These are phyloP conservation scores for Exidia glandulosa DNA, from an alignment of 768 basidiomycete genomes.

Conservation along the genomic window DNA sequence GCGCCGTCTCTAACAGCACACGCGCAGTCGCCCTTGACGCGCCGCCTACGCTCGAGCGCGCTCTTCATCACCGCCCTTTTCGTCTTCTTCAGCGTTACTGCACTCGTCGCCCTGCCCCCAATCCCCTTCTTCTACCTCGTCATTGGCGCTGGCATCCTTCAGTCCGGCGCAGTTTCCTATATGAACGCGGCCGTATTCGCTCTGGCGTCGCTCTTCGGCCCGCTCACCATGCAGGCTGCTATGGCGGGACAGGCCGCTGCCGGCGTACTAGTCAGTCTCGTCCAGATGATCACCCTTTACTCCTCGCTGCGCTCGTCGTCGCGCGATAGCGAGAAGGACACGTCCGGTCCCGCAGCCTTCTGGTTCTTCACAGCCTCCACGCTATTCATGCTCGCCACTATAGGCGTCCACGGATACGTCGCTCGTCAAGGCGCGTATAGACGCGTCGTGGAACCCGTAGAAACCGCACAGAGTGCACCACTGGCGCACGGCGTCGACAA, in stretches of 20 bases:
- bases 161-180: slow-evolving; percentile 58
- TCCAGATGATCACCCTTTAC: slow-evolving; percentile 58
- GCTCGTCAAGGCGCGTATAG: slow-evolving; percentile 49
- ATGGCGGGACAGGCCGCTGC: slow-evolving; percentile 82
- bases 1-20: slow-evolving; percentile 16
- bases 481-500: slow-evolving; percentile 22
- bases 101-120: slow-evolving; percentile 42
- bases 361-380: slow-evolving; percentile 66
- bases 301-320: slow-evolving; percentile 39
- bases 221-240: slow-evolving; percentile 56
- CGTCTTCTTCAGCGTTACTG: slow-evolving; percentile 48
- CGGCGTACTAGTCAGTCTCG: slow-evolving; percentile 67
- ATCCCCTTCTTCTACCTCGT: slow-evolving; percentile 55
- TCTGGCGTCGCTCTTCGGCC: slow-evolving; percentile 73
- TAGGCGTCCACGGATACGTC: slow-evolving; percentile 47
- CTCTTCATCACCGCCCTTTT: slow-evolving; percentile 42
- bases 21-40: slow-evolving; percentile 44
- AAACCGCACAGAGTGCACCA: slow-evolving; percentile 22
- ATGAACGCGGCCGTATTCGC: slow-evolving; percentile 70
- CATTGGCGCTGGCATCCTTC: slow-evolving; percentile 44
- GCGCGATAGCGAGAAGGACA: slow-evolving; percentile 20
- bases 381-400: slow-evolving; percentile 45
- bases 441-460: slow-evolving; percentile 36
- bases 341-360: slow-evolving; percentile 47
- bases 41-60: slow-evolving; percentile 37